phyloP scores from a whole-genome alignment of 1,139 yeast genomes.

The Geotrichum siamense region DNA sequence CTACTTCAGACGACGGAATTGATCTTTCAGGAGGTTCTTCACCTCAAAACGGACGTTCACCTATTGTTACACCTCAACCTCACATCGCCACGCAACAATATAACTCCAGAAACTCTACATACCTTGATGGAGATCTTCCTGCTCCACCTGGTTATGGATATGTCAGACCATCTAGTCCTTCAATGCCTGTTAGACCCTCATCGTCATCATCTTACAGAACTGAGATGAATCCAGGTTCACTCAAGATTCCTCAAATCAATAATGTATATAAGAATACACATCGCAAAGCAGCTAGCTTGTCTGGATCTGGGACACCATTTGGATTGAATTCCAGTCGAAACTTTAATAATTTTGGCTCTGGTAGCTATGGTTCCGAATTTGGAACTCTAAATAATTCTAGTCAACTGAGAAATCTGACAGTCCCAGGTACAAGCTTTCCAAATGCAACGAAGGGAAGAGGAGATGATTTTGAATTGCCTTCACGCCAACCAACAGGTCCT shows the following conservation, averaged over 20 bases:
- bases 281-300: conserved; percentile 28
- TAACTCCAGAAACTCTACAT: conserved; percentile 6
- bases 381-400: background rate
- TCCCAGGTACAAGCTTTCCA: background rate
- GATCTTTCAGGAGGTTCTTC: conserved; percentile 11
- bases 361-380: conserved; percentile 6
- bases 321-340: background rate
- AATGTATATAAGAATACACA: conserved; percentile 26
- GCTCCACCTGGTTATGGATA: conserved; percentile 11
- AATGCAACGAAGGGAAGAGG: conserved; percentile 10
- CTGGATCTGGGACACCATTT: conserved; percentile 18
- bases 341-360: conserved; percentile 10
- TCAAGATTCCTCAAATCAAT: background rate
- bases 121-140: conserved; percentile 6
- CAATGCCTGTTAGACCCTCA: conserved; percentile 26
- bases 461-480: conserved; percentile 26
- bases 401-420: conserved; percentile 8
- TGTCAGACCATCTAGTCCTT: conserved; percentile 24
- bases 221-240: conserved; percentile 2
- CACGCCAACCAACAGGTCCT: conserved; percentile 32
- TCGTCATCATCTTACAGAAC: conserved; percentile 25
- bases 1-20: background rate
- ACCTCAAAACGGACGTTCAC: conserved; percentile 12
- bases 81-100: conserved; percentile 1
- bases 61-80: conserved; percentile 6